Percentiles rank a stretch among this genome's conserved stretches.
These are phyloP conservation scores for Thraustotheca clavata DNA, from an alignment of 352 stramenopile genomes.

Conservation along the genomic window DNA sequence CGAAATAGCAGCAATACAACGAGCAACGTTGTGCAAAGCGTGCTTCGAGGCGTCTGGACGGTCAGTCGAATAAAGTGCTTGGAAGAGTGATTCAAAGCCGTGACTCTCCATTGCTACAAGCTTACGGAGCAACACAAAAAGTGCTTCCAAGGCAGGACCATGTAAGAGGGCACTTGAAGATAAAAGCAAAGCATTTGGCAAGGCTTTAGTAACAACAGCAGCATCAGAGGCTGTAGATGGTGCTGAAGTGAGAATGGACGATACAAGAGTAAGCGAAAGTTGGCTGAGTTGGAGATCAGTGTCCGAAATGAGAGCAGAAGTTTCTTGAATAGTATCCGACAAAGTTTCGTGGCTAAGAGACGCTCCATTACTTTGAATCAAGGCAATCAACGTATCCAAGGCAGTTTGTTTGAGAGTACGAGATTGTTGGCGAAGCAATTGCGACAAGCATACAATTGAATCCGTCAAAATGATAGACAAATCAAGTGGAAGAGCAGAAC, in stretches of 20 bases:
- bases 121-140: slow-evolving; percentile 56
- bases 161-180: slow-evolving; percentile 91
- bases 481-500: slow-evolving; percentile 80
- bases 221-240: slow-evolving; percentile 45
- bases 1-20: slow-evolving; percentile 86
- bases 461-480: slow-evolving; percentile 88
- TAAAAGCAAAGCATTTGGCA: slow-evolving; percentile 80
- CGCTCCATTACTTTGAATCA: slow-evolving; percentile 75
- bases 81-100: slow-evolving; percentile 85
- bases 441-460: slow-evolving; percentile 76
- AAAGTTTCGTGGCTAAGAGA: slow-evolving; percentile 74
- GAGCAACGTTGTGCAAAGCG: slow-evolving; percentile 89
- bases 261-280: slow-evolving; percentile 85
- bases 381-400: slow-evolving; percentile 86
- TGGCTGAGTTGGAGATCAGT: slow-evolving; percentile 96
- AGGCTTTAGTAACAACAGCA: slow-evolving; percentile 49
- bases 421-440: slow-evolving; percentile 92
- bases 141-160: slow-evolving; percentile 61
- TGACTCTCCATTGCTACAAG: slow-evolving; percentile 53
- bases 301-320: slow-evolving; percentile 87
- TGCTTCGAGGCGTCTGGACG: slow-evolving; percentile 76
- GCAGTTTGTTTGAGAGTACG: slow-evolving; percentile 92
- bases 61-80: slow-evolving; percentile 53
- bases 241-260: slow-evolving; percentile 60
- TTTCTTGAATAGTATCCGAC: slow-evolving; percentile 84